These are phyloP conservation scores for Starmerella floris DNA, from an alignment of 805 yeast species.

Conservation along the genomic window DNA sequence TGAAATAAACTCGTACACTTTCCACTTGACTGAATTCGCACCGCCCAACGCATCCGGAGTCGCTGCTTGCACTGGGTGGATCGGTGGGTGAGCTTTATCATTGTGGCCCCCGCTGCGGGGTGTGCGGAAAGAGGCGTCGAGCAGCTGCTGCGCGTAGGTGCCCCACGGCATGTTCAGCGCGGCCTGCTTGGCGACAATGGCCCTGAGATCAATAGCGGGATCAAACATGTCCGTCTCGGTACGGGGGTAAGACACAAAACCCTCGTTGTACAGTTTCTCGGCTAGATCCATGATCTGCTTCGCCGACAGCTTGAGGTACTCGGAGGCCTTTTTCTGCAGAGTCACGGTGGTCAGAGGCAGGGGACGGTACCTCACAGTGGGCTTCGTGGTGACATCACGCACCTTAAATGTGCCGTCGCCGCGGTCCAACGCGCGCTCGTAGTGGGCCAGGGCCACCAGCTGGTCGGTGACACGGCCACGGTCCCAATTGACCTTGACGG, in stretches of 20 bases:
- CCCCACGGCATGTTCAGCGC: slow-evolving; percentile 44
- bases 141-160: slow-evolving; percentile 39
- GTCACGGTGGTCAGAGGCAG: slow-evolving; percentile 90
- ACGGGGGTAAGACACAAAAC: slow-evolving; percentile 88
- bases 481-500: slow-evolving; percentile 51
- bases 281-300: slow-evolving; percentile 64
- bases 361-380: slow-evolving; percentile 69
- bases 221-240: slow-evolving; percentile 93
- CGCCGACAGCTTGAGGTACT: slow-evolving; percentile 61
- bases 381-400: slow-evolving; percentile 39
- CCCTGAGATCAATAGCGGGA: slow-evolving; percentile 51
- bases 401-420: slow-evolving; percentile 39
- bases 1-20: slow-evolving; percentile 74
- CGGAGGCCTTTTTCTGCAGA: slow-evolving; percentile 74
- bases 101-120: slow-evolving; percentile 77
- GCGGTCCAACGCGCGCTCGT: slow-evolving; percentile 47
- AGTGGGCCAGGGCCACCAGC: slow-evolving; percentile 46
- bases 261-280: slow-evolving; percentile 71
- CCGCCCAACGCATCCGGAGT: slow-evolving; percentile 19
- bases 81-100: slow-evolving; percentile 97
- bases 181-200: slow-evolving; percentile 48
- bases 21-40: slow-evolving; percentile 34
- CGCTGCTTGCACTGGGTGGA: slow-evolving; percentile 56
- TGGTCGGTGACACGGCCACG: slow-evolving; percentile 63
- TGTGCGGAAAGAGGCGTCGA: slow-evolving; percentile 35